Base-by-base conservation (phyloP, 225 moss, liverwort and hornwort genomes). In the Pseudisothecium myosuroides region DNA sequence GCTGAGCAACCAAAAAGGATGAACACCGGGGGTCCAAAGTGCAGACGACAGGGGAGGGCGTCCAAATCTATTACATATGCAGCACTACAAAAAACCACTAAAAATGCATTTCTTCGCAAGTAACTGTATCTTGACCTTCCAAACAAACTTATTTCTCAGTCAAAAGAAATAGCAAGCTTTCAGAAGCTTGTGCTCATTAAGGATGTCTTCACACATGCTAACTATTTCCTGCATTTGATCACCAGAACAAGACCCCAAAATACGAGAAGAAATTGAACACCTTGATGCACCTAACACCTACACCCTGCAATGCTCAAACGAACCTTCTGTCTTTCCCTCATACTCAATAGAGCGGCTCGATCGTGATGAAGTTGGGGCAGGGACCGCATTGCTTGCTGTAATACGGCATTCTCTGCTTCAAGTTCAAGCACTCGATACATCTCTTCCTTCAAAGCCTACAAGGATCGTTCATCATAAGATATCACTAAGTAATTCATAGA, bases 341-440 rank as follows among this genome's bases (percentile, higher is more conserved):
- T 87, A 87, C 93, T 94, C 88, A 97, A 72, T 18, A 96, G 92
- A 69, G 96, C 92, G 47, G 90, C 93, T 75, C 96, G 97, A 95
- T 98, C 97, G 88, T 97, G 93, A 87, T 96, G 94, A 82, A 98
- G 92, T 86, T 98, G 95, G 82, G 98, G 98, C 88, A 98, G 89
- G 72, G 92, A 92, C 88, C 96, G 93, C 79, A 98, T 93, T 71
- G 98, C 97, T 84, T 98, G 96, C 78, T 97, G 98, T 88, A 98
- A 93, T 14, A 94, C 96, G 34, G 96, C 94, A 95, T 98, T 98
- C 88, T 98, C 98, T 83, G 96, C 98, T 92, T 98, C 98, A 82
- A 98, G 93, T 90, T 98, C 98, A 43, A 98, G 94, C 45, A 95
- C 94, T 83, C 97, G 95, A 58, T 96, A 96, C 36, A 98, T 96